Conservation (phyloP, 306 rosid species). For the Cucumis cinereus region DNA sequence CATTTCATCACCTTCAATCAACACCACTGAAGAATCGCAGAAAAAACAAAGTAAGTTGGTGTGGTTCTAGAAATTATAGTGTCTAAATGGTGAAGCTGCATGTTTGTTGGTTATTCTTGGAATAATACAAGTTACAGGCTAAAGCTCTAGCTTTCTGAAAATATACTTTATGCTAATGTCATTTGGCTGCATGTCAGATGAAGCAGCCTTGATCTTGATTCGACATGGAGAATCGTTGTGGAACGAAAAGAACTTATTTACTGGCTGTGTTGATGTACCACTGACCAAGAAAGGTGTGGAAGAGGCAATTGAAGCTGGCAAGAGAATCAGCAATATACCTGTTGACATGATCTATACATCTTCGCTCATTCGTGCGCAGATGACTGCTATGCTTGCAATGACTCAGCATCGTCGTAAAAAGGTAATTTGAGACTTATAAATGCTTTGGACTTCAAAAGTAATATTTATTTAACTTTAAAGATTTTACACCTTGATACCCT, state of each 20-base stretch:
- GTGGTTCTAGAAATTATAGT: not conserved
- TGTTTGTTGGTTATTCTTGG: not conserved
- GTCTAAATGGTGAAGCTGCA: not conserved
- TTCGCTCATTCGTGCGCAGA: conserved; percentile 92
- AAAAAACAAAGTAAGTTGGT: conserved; percentile 67
- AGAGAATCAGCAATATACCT: conserved; percentile 94
- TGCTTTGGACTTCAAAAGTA: not conserved
- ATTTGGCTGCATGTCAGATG: conserved; percentile 38
- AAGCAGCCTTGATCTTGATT: conserved; percentile 84
- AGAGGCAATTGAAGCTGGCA: conserved; percentile 98
- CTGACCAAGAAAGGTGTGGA: conserved; percentile 88
- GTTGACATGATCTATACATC: conserved; percentile 88
- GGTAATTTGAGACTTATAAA: conserved; percentile 28
- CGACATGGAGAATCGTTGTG: conserved; percentile 93
- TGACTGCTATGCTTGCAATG: conserved; percentile 99
- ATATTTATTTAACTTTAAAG: not conserved
- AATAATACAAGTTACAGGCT: not conserved
- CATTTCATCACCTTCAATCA: conserved; percentile 42
- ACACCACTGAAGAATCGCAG: conserved; percentile 28
- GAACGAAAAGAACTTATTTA: conserved; percentile 95
- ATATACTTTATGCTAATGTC: conserved; percentile 7
- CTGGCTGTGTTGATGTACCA: conserved; percentile 98
- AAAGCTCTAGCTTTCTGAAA: conserved; percentile 1
- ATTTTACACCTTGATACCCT: not conserved
- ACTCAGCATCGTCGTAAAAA: conserved; percentile 88